A percentile compares a stretch with the other conserved stretches of the same genome.
Evolutionary conservation across 441 rosid species (phyloP).

Genomic region (Eutrema salsugineum): DNA sequence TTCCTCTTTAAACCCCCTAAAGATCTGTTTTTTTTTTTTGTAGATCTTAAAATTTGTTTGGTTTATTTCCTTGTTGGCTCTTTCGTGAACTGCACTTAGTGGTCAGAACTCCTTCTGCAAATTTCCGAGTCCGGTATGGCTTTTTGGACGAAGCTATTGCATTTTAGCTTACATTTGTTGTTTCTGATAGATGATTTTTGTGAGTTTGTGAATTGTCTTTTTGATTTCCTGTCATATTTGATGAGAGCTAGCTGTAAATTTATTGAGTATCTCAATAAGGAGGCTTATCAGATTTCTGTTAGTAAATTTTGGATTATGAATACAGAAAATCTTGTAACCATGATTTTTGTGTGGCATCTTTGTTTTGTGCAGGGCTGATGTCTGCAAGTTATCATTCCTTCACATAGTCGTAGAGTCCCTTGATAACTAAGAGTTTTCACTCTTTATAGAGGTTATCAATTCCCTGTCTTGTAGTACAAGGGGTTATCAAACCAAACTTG

Average conservation of each 20-base stretch:
- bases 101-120: slow-evolving; percentile 49
- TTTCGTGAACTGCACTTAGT: slow-evolving; percentile 94
- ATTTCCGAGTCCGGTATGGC: slow-evolving; percentile 62
- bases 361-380: slow-evolving; percentile 53
- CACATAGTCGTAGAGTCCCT: slow-evolving; percentile 45
- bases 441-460: no score
- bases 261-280: not conserved
- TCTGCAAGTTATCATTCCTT: slow-evolving; percentile 43
- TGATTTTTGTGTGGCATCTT: no score
- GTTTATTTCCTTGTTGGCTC: slow-evolving; percentile 75
- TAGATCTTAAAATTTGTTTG: no score
- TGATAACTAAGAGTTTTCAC: no score
- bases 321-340: not conserved
- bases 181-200: not conserved
- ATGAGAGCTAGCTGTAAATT: not conserved
- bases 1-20: no score
- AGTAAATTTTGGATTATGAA: not conserved
- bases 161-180: not conserved
- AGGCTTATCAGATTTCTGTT: not conserved
- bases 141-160: slow-evolving; percentile 45
- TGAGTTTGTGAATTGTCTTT: not conserved
- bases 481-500: no score
- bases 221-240: not conserved
- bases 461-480: no score
- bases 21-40: no score